phyloP scores from a whole-genome alignment of 768 basidiomycete species.

The Agaricus subrufescens region DNA sequence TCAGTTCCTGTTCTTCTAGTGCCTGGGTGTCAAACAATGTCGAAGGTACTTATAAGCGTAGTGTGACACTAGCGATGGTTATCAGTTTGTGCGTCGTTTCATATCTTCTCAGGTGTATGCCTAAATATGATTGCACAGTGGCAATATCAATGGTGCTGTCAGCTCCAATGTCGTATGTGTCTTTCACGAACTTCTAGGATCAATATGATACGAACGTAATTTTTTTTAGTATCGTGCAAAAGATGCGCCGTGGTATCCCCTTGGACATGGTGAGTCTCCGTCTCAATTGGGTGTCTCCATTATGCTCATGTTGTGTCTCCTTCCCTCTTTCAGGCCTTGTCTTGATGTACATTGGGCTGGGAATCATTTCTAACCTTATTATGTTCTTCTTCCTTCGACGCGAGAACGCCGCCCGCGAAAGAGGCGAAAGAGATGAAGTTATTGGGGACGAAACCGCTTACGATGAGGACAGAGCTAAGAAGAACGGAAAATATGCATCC shows the following conservation, averaged over 20 bases:
- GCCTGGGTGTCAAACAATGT: constrained; percentile 66
- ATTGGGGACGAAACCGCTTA: constrained; percentile 45
- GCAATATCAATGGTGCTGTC: constrained; percentile 74
- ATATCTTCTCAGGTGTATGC: background rate
- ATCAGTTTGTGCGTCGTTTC: constrained; percentile 45
- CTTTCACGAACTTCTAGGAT: background rate
- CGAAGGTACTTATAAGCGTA: constrained; percentile 74
- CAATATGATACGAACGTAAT: background rate
- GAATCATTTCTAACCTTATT: constrained; percentile 41
- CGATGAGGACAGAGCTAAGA: constrained; percentile 28
- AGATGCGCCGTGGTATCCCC: constrained; percentile 65
- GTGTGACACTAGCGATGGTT: constrained; percentile 65
- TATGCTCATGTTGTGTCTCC: background rate
- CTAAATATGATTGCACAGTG: constrained; percentile 29
- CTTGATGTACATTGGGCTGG: constrained; percentile 67
- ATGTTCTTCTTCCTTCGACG: constrained; percentile 40
- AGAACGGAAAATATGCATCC: constrained; percentile 54
- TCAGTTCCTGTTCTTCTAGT: constrained; percentile 17
- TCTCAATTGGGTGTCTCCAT: background rate
- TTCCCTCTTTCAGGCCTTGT: constrained; percentile 46
- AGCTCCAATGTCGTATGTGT: constrained; percentile 67
- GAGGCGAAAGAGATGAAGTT: constrained; percentile 65
- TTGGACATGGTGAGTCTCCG: constrained; percentile 23
- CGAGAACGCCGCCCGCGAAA: constrained; percentile 64
- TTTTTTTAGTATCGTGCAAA: constrained; percentile 50